Percentiles rank a stretch among this genome's conserved stretches.
These are phyloP conservation scores for Myxozyma lipomycoides DNA, from an alignment of 805 yeast genomes.

Conservation along the genomic window DNA sequence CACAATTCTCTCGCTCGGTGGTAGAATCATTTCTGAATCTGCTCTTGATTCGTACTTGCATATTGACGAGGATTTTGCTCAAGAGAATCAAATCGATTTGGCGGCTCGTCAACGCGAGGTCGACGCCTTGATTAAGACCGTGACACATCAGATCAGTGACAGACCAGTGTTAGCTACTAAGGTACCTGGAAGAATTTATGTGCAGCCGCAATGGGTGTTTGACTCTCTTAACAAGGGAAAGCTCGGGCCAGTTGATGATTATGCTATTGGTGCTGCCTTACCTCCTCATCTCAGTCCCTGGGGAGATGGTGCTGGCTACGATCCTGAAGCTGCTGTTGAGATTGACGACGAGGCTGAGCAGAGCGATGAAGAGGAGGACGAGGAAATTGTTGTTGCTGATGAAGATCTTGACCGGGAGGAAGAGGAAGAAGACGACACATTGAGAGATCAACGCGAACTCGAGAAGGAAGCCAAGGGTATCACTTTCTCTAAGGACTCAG, in stretches of 20 bases:
- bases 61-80: constrained; percentile 38
- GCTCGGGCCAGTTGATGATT: constrained; percentile 70
- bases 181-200: constrained; percentile 86
- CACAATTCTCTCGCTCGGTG: constrained; percentile 80
- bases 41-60: constrained; percentile 66
- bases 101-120: constrained; percentile 12
- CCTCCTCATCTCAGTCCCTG: constrained; percentile 99
- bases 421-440: constrained; percentile 47
- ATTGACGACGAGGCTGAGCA: constrained; percentile 49
- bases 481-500: constrained; percentile 47
- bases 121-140: constrained; percentile 34
- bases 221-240: constrained; percentile 79
- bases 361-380: constrained; percentile 52
- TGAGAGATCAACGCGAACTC: constrained; percentile 65
- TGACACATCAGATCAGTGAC: constrained; percentile 93
- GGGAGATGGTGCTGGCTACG: constrained; percentile 92
- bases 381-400: constrained; percentile 49
- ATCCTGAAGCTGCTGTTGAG: constrained; percentile 61
- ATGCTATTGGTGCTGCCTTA: constrained; percentile 89
- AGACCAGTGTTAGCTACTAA: constrained; percentile 75
- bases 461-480: constrained; percentile 90
- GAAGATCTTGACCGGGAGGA: constrained; percentile 42
- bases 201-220: constrained; percentile 98
- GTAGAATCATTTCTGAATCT: constrained; percentile 78
- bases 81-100: constrained; percentile 15